phyloP scores from a whole-genome alignment of 306 rosid genomes.

The Rosa chinensis region DNA sequence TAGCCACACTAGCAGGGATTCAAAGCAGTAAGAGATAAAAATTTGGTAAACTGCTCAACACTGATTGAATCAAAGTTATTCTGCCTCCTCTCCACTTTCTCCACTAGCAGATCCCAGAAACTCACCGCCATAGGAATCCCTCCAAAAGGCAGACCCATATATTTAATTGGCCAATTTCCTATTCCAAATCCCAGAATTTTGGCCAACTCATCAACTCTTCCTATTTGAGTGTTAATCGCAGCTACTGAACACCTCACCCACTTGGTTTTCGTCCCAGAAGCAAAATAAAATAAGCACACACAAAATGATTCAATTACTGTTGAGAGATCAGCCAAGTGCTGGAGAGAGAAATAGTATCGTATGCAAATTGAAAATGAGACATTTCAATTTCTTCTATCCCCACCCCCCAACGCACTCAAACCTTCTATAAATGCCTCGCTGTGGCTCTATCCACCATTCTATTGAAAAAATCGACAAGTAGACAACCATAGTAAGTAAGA shows the following conservation, averaged over 20 bases:
- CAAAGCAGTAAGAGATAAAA: neutral
- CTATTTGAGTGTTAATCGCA: neutral
- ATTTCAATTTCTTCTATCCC: neutral
- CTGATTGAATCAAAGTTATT: neutral
- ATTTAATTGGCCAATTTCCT: neutral
- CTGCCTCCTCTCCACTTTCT: neutral
- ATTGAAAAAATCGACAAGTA: too few relatives aligned
- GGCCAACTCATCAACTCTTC: neutral
- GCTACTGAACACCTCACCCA: neutral
- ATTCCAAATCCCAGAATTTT: neutral
- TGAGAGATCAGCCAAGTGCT: neutral
- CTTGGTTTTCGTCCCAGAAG: neutral
- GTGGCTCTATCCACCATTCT: neutral
- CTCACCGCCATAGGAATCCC: neutral
- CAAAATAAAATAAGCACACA: neutral
- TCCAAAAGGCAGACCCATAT: neutral
- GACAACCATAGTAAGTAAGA: too few relatives aligned
- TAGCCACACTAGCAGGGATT: neutral
- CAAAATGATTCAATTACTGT: neutral
- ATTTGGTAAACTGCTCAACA: neutral
- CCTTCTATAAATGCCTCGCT: neutral
- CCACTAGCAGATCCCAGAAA: neutral
- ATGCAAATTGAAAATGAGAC: neutral
- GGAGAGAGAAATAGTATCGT: neutral
- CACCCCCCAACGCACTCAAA: neutral